A percentile compares a stretch with the other conserved stretches of the same genome.
Conservation (phyloP, 768 basidiomycete genomes). For the Boletus edulis region DNA sequence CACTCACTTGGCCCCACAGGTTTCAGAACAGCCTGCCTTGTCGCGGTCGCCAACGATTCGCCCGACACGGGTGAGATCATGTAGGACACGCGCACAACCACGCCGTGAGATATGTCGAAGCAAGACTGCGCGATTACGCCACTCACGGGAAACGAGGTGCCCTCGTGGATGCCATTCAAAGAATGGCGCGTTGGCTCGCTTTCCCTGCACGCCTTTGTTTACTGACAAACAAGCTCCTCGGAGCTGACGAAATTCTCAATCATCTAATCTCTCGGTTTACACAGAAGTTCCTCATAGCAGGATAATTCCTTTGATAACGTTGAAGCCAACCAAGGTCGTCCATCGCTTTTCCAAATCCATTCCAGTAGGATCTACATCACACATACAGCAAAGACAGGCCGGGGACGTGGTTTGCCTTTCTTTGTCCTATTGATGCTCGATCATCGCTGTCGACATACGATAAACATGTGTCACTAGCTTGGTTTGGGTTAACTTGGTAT, state of each 20-base stretch:
- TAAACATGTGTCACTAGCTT: not conserved
- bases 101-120: slow-evolving; percentile 15
- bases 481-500: not conserved
- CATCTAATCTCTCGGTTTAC: too few species aligned
- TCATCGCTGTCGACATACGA: not conserved
- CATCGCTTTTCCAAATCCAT: too few species aligned
- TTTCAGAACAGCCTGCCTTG: not conserved
- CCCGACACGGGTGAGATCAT: slow-evolving; percentile 1
- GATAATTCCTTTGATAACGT: too few species aligned
- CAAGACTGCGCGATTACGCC: slow-evolving; percentile 22
- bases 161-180: slow-evolving; percentile 25
- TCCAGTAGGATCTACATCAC: too few species aligned
- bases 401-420: too few species aligned
- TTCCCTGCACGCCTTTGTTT: not conserved
- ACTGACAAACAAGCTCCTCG: too few species aligned
- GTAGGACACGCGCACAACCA: slow-evolving; percentile 13
- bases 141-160: slow-evolving; percentile 25
- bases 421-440: too few species aligned
- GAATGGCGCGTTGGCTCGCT: not conserved
- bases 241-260: too few species aligned
- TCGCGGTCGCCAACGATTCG: not conserved
- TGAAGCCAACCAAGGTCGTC: too few species aligned
- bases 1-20: not conserved
- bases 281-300: too few species aligned
- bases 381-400: too few species aligned